Evolutionary conservation across 345 rosid genomes (phyloP).

Genomic region (Dipteronia dyeriana): DNA sequence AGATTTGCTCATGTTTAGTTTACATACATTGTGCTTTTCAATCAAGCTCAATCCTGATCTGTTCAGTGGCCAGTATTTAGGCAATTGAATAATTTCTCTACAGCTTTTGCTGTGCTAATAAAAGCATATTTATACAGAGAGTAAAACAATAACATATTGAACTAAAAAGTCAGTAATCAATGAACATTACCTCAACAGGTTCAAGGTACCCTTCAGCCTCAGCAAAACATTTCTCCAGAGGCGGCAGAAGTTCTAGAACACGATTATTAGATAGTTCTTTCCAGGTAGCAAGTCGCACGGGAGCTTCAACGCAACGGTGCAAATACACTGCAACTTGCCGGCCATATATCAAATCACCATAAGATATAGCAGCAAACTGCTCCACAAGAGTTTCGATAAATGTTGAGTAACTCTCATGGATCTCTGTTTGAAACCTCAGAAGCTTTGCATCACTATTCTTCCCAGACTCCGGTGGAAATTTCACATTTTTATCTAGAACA

Average conservation of each 20-base stretch:
- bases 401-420: constrained; percentile 71
- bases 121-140: neutral
- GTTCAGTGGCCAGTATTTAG: neutral
- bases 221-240: constrained; percentile 64
- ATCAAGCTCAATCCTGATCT: neutral
- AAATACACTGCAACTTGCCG: constrained; percentile 78
- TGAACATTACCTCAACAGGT: constrained; percentile 66
- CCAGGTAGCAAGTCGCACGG: constrained; percentile 77
- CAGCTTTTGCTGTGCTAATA: neutral
- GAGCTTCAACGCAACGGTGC: constrained; percentile 64
- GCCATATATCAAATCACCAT: constrained; percentile 68
- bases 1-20: neutral
- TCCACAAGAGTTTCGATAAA: constrained; percentile 76
- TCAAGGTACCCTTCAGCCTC: constrained; percentile 74
- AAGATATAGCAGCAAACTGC: constrained; percentile 79
- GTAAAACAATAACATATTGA: neutral
- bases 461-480: constrained; percentile 21
- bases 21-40: neutral
- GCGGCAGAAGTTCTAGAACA: constrained; percentile 85
- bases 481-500: constrained; percentile 6
- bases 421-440: constrained; percentile 67
- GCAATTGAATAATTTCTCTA: neutral
- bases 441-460: constrained; percentile 31
- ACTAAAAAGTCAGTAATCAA: neutral
- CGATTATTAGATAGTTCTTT: constrained; percentile 56